Evolutionary conservation across 805 yeast genomes (phyloP).

Genomic region (Debaryomyces tyrocola): DNA sequence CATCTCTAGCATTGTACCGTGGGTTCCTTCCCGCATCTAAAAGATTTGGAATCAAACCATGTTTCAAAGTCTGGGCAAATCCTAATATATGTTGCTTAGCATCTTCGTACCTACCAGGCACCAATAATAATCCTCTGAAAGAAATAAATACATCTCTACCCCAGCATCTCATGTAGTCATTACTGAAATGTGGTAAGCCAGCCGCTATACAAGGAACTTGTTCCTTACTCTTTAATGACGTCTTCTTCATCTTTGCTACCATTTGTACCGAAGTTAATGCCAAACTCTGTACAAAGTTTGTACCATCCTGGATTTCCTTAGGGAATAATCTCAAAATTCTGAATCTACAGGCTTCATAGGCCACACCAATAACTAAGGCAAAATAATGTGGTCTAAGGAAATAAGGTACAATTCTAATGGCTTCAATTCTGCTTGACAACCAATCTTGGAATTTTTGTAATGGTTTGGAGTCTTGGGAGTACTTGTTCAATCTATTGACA

Average conservation of each 20-base stretch:
- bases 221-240: slow-evolving; percentile 69
- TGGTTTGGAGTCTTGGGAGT: slow-evolving; percentile 44
- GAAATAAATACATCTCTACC: slow-evolving; percentile 95
- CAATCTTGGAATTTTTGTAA: slow-evolving; percentile 61
- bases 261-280: slow-evolving; percentile 84
- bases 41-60: slow-evolving; percentile 91
- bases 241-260: slow-evolving; percentile 70
- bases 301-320: slow-evolving; percentile 54
- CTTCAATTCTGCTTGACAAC: slow-evolving; percentile 64
- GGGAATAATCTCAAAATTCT: slow-evolving; percentile 62
- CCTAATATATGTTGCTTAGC: slow-evolving; percentile 81
- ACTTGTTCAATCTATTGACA: slow-evolving; percentile 59
- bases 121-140: slow-evolving; percentile 74
- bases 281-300: slow-evolving; percentile 74
- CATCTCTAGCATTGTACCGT: slow-evolving; percentile 93
- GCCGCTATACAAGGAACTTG: slow-evolving; percentile 84
- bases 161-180: slow-evolving; percentile 95
- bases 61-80: slow-evolving; percentile 89
- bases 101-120: slow-evolving; percentile 74
- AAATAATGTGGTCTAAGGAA: slow-evolving; percentile 86
- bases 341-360: slow-evolving; percentile 78
- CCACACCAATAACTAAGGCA: slow-evolving; percentile 75
- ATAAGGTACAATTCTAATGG: slow-evolving; percentile 67
- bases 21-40: slow-evolving; percentile 94
- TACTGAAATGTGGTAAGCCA: slow-evolving; percentile 92